Percentiles rank a stretch among this genome's conserved stretches.
Conservation (phyloP, 2,329 filamentous ascomycete genomes). For the Scedosporium aurantiacum region DNA sequence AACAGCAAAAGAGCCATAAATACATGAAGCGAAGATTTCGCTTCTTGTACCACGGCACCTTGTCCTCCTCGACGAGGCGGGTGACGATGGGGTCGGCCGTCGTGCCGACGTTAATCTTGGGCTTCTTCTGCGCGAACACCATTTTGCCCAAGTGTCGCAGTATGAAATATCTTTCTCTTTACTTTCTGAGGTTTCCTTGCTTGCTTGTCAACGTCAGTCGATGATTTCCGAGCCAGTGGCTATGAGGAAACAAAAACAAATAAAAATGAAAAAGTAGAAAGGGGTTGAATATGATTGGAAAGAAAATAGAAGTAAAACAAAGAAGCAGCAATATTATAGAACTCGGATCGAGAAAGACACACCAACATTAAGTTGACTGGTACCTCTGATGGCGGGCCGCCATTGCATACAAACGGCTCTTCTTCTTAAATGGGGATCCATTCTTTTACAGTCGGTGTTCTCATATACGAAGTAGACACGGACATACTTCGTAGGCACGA, state of each 20-base stretch:
- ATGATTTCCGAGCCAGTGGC: too few species aligned
- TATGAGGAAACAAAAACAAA: too few species aligned
- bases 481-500: too few species aligned
- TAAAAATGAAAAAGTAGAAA: too few species aligned
- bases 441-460: background rate
- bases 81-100: slow-evolving; percentile 19
- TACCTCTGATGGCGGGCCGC: background rate
- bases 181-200: background rate
- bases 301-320: background rate
- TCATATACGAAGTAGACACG: background rate
- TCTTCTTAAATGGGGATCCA: background rate
- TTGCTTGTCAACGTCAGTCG: background rate
- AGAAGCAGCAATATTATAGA: background rate
- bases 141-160: background rate
- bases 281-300: too few species aligned
- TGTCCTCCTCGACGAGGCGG: slow-evolving; percentile 20
- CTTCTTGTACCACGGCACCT: slow-evolving; percentile 40
- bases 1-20: slow-evolving; percentile 38
- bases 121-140: background rate
- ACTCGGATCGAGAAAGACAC: background rate
- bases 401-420: background rate
- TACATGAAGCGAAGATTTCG: slow-evolving; percentile 41
- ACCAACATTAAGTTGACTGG: background rate
- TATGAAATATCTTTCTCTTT: background rate
- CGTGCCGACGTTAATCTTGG: slow-evolving; percentile 3